Conservation (phyloP, 1,284 basidiomycete species). For the Flammula alnicola region DNA sequence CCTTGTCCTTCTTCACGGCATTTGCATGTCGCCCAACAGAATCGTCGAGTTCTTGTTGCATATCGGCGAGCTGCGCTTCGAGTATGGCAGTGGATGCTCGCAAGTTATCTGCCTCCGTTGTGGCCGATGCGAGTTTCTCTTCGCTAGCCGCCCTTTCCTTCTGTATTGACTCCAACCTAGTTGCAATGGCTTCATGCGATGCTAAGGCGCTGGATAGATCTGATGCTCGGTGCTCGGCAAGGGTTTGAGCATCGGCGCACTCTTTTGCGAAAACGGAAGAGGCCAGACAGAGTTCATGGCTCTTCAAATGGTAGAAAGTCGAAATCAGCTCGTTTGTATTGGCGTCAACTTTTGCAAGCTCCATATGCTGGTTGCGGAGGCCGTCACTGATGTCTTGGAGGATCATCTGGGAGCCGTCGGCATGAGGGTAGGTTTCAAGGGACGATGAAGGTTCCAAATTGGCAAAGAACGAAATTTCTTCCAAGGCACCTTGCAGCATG, state of each 20-base stretch:
- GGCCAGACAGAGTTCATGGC: conserved; percentile 36
- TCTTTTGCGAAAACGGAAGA: conserved; percentile 34
- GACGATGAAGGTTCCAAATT: conserved; percentile 10
- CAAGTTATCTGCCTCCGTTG: conserved; percentile 33
- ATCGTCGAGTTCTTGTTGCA: conserved; percentile 37
- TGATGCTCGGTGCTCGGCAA: conserved; percentile 39
- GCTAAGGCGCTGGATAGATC: conserved; percentile 44
- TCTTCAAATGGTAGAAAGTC: conserved; percentile 39
- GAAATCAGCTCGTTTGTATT: conserved; percentile 26
- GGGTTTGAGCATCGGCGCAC: conserved; percentile 32
- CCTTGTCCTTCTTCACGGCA: conserved; percentile 54
- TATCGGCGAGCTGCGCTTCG: conserved; percentile 33
- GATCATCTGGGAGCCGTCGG: conserved; percentile 14
- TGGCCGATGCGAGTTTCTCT: conserved; percentile 32
- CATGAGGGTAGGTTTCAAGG: conserved; percentile 28
- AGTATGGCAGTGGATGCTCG: conserved; percentile 30
- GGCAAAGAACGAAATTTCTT: conserved; percentile 43
- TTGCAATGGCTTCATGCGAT: conserved; percentile 43
- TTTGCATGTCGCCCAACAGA: conserved; percentile 34
- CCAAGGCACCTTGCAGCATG: conserved; percentile 46
- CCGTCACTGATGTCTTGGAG: conserved; percentile 16
- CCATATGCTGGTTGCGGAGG: conserved; percentile 15
- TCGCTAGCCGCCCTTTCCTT: conserved; percentile 38
- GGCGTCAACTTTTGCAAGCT: conserved; percentile 14
- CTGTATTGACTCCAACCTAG: conserved; percentile 43